Evolutionary conservation across 78 protist genomes (phyloP), one percentile per base, ranked within the genome.

Genomic region (Ministeria vibrans): DNA sequence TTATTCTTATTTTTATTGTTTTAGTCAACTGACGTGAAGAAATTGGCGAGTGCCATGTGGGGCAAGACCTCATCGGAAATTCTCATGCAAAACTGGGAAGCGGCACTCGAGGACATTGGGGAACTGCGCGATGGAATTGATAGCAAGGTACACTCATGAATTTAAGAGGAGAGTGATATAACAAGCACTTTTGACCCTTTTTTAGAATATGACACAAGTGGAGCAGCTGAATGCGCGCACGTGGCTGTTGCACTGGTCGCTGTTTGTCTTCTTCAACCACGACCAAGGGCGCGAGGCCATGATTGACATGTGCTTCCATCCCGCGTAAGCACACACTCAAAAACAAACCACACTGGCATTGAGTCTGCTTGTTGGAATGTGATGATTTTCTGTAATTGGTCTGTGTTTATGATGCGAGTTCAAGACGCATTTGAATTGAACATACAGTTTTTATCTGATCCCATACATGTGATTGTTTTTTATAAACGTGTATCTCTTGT

Each of bases 41-140:
- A 81, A 75, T 11, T 36, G 22, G 23, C 84, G 39, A 49, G 84
- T 36, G 95, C 94, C 2, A 71, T 86, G 42, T 94, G 97, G 97
- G 97, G 97, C 76, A 86, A 91, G 61, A 75, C 91, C n/a, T 95
- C 92, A 42, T n/a, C 89, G 13, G 92, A 85, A 44, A 94, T 94
- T 51, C 64, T 94, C 61, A 38, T 43, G 32, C 74, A 82, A 18
- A 80, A 94, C 69, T 88, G 92, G 91, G 87, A 88, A 41, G 59
- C 36, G 2, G 95, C 95, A 13, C 51, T 81, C 6, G 88, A 78
- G 42, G 91, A 79, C 59, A 41, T 91, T 34, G 11, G 38, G 32
- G 32, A 75, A 42, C 81, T 83, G 39, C 32, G 42, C 53, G 81
- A 76, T 23, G 42, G 6, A 18, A 51, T 83, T 28, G n/a, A n/a